Base-by-base conservation (phyloP, 768 basidiomycete species). In the Trametes cinnabarina region DNA sequence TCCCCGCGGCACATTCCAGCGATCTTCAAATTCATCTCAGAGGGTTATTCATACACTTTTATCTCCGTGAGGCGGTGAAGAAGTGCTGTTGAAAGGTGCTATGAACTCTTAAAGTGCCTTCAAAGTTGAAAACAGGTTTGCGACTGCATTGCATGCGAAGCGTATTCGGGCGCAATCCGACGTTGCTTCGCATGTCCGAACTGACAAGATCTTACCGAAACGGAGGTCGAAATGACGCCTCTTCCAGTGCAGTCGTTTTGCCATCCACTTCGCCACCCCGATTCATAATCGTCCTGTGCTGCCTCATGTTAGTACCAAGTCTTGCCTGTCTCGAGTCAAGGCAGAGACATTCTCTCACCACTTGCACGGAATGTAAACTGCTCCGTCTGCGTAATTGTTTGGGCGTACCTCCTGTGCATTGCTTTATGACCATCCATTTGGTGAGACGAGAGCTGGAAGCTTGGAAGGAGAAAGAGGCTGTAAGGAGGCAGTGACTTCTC, bases 401-500 rank as follows among this genome's bases (percentile, higher is more conserved):
- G 20, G 19, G 30, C 7, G 12, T 32, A 32, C 30, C 49, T 23
- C 51, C 51, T 4, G 37, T 23, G 60, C 51, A 57, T 47, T 57
- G 60, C 55, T 23, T 61, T 57, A n/a, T 43, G 53, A 34, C 53
- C 23, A 14, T 25, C 43, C 17, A 19, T 11, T 35, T 39, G 12
- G 46, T 39, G 55, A 57, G 37, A 50, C 60, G 50, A 43, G 37
- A 28, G 32, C 50, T 49, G 35, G 30, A 44, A 46, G 40, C 14
- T 47, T 35, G n/a, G 26, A 30, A 47, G 28, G 26, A 26, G 12
- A 14, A 5, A 23, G 41, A 57, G 60, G 60, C 60, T 56, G 60
- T 61, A 41, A 22, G 32, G 47, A 51, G 60, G 60, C 60, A 46
- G 46, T 61, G 60, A 35, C 39, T 61, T 61, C 55, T 35, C 51